Evolutionary conservation across 2,329 filamentous ascomycete genomes (phyloP), one percentile per base, ranked within the genome.

Genomic region (Samsoniella hepiali): DNA sequence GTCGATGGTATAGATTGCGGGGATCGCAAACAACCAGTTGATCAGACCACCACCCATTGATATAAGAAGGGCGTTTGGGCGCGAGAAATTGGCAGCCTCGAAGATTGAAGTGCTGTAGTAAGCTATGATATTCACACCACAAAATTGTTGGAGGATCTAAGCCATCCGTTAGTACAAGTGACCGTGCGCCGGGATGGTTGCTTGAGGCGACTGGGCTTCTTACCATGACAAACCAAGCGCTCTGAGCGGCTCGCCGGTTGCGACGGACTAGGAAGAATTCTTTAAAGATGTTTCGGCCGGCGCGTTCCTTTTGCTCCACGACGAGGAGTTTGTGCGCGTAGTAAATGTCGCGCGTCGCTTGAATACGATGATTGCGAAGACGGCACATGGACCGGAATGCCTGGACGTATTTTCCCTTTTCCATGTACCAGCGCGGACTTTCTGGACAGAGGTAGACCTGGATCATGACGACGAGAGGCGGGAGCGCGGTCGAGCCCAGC

Each of bases 21-120:
- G 84, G 65, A 84, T 82, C 3, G 84, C 83, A 62, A 85, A 85
- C 4, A 86, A 61, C 68, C 84, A 86, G 71, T 86, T 86, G 59
- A 85, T 76, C 29, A 85, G 70, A 10, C 84, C 84, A 63, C 82
- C 84, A 2, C 84, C 84, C 76, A 82, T 83, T 0, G 82, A 84
- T 0, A 80, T 82, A 6, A 84, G 76, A 1, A 86, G 75, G 1
- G 84, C 81, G 2, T 73, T 69, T 2, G 76, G 76, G 0, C 72
- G 70, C 17, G 58, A 68, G 17, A 79, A 79, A 13, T 79, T 78
- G 1, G 80, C 79, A 1, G 78, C 65, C 17, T 63, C 53, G 29
- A 72, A 77, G 67, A 74, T 79, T 0, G 76, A 81, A 0, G 78
- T 84, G 0, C 78, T 82, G 68, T 85, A 86, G 68, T 84, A 86